Evolutionary conservation across 2,329 filamentous ascomycete species (phyloP).

Genomic region (Chaetomium olivaceum): DNA sequence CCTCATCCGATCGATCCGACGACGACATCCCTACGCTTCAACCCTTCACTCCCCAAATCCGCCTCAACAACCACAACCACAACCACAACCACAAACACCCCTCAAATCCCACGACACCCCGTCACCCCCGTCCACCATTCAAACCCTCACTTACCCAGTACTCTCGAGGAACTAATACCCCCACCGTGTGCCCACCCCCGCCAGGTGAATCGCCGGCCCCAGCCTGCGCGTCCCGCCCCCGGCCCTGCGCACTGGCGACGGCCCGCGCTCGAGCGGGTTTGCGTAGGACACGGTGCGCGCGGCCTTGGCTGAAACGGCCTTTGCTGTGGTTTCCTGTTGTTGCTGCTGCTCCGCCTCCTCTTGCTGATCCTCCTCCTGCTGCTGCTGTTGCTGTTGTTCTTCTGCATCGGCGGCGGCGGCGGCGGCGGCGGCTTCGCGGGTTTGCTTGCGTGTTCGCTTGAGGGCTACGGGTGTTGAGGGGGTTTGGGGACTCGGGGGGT

Average conservation of each 20-base stretch:
- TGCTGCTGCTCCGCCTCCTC: too few relatives aligned
- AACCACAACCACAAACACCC: background rate
- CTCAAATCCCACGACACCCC: background rate
- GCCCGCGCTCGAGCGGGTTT: background rate
- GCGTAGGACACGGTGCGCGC: background rate
- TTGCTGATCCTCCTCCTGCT: too few relatives aligned
- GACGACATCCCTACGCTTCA: too few relatives aligned
- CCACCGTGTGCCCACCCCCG: background rate
- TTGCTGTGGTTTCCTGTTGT: background rate
- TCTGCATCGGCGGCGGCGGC: too few relatives aligned
- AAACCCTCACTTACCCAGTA: too few relatives aligned
- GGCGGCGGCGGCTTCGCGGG: background rate
- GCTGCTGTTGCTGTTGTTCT: background rate
- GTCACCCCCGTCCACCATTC: too few relatives aligned
- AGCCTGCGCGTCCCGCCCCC: background rate
- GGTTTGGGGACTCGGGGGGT: background rate
- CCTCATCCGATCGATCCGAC: background rate
- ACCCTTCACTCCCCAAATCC: too few relatives aligned
- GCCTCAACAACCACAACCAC: too few relatives aligned
- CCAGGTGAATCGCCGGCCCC: background rate
- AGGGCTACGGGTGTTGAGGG: background rate
- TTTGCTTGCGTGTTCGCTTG: background rate
- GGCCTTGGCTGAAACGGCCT: background rate
- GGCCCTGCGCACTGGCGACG: background rate
- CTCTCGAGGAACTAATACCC: background rate